Evolutionary conservation across 2,329 filamentous ascomycete species (phyloP), one percentile per base, ranked within the genome.

Genomic region (Leptographium lundbergii): DNA sequence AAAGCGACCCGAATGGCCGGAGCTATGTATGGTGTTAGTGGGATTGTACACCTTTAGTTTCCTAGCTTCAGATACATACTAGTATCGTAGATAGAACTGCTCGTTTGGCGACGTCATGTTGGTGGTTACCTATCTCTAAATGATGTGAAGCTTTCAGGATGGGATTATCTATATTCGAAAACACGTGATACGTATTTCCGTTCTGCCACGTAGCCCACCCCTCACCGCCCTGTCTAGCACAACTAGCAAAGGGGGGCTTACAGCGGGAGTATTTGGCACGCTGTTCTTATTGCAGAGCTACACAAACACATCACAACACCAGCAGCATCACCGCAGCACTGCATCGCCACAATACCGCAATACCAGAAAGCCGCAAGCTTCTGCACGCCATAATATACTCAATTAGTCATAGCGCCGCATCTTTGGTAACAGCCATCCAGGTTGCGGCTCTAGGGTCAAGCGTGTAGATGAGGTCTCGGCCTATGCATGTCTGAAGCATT

Each of bases 41-140:
- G n/a, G 48, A 29, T 3, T 19, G 7, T 11, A 10, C 6, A 10
- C 19, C 17, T 51, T n/a, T 29, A 1, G 17, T 11, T 47, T 13
- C 29, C n/a, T 39, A 39, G 14, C 13, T 39, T 39, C 14, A 47
- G 22, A 27, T 9, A 42, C 88, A 72, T 83, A 96, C 92, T 99
- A 99, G 80, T 99, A 99, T 68, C 94, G 86, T 65, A 99, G 77
- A 69, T 99, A 99, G 72, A 99, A 97, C 9, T 88, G 86, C 67
- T 96, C 91, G 72, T 81, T 87, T 66, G 79, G 74, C 60, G 81
- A 77, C 66, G 87, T 77, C 80, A 87, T 65, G 54, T 57, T 54
- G 57, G 50, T 59, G 58, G 55, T 60, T 51, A 25, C 24, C 24
- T 50, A 25, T 1, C 27, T 50, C 22, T 13, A 24, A 50, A 19